Evolutionary conservation across 2,329 filamentous ascomycete genomes (phyloP), one percentile per base, ranked within the genome.

Genomic region (Coleophoma cylindrospora): DNA sequence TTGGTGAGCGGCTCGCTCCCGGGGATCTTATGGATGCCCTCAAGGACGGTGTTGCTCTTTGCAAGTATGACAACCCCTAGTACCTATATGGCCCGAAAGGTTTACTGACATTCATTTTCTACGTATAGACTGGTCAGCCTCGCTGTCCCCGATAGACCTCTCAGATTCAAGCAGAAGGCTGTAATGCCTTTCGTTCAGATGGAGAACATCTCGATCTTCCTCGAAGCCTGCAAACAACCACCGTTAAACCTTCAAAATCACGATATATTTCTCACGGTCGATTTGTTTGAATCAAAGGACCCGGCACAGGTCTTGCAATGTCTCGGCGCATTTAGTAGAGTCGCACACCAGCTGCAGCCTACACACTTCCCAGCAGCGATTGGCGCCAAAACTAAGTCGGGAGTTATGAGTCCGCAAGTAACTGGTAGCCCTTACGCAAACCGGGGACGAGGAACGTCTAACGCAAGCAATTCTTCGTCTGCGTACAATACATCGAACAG

Each of bases 141-240:
- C 50, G 87, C 81, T 33, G 70, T 87, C 36, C 87, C 89, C 22
- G 81, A 85, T 14, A 27, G 27, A 27, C 88, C 89, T 33, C 81
- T 96, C 70, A 90, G 86, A 68, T 97, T 87, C 79, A 97, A 97
- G 72, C 78, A 57, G 9, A 63, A 86, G 65, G 96, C 91, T 1
- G 73, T 83, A 38, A 97, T 97, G 92, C 94, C 94, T 0, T 99
- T 99, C 66, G 92, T 97, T 38, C 94, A 99, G 70, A 97, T 97
- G 91, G 94, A 99, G 69, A 99, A 99, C 67, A 96, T 99, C 64
- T 95, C 91, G 4, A 89, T 95, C 65, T 99, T 96, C 71, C 82
- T 99, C 48, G 84, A 82, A 63, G 91, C 90, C 53, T 95, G 91
- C 74, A 89, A 96, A 69, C 75, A 81, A 46, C 82, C 88, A 22